Evolutionary conservation across 345 rosid species (phyloP).

Genomic region (Heritiera littoralis): DNA sequence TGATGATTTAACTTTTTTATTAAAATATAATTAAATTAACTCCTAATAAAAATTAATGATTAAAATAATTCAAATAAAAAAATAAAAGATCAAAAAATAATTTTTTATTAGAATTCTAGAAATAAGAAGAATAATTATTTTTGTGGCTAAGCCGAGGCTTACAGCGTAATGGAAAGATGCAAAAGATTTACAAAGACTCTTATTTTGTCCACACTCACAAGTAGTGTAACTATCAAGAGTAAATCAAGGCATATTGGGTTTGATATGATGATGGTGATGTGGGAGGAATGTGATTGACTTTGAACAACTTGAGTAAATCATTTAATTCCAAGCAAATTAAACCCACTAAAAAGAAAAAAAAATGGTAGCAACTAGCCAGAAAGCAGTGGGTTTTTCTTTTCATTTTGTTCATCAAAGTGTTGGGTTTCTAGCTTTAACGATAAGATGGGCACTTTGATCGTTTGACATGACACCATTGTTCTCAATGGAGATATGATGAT

Average conservation of each 20-base stretch:
- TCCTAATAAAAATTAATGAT: no score
- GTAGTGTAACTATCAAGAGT: background rate
- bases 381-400: background rate
- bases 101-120: no score
- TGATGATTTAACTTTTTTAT: no score
- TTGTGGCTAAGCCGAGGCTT: no score
- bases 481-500: background rate
- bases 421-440: background rate
- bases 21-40: no score
- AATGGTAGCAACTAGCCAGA: background rate
- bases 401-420: background rate
- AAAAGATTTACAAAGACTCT: background rate
- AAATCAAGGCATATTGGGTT: background rate
- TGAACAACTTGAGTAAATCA: background rate
- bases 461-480: background rate
- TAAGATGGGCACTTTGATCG: background rate
- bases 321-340: background rate
- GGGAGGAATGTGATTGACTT: background rate
- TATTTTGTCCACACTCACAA: background rate
- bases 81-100: no score
- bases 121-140: no score
- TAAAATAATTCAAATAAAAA: no score
- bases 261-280: background rate
- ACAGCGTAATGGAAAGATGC: background rate
- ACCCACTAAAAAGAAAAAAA: background rate